Conservation (phyloP, 192 early-diverging fungal genomes). For the Mortierella antarctica region DNA sequence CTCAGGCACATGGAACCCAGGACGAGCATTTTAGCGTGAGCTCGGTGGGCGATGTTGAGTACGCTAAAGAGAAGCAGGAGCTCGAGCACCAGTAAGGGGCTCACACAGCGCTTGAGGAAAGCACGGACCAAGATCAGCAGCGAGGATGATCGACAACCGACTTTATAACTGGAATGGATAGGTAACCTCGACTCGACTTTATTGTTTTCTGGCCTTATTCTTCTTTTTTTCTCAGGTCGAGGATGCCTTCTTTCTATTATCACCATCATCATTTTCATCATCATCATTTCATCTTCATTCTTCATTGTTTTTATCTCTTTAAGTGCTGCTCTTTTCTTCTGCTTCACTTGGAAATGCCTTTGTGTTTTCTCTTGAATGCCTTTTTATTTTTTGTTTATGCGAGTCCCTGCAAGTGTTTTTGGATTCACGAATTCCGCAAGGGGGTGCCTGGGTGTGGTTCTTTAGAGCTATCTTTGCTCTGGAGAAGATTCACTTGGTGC, state of each 20-base stretch:
- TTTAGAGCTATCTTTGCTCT: not conserved
- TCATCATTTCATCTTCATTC: no score
- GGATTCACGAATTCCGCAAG: conserved; percentile 38
- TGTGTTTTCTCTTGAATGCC: not conserved
- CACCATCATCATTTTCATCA: no score
- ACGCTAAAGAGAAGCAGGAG: conserved; percentile 9
- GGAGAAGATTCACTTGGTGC: conserved; percentile 34
- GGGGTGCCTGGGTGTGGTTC: conserved; percentile 47
- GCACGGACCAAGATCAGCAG: not conserved
- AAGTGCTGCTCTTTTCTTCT: conserved; percentile 13
- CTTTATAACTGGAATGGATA: not conserved
- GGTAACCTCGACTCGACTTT: conserved; percentile 31
- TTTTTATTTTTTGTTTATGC: conserved; percentile 1
- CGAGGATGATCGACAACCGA: not conserved
- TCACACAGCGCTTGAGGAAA: not conserved
- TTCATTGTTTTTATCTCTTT: conserved; percentile 1
- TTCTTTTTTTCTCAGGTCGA: conserved; percentile 1
- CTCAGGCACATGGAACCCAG: conserved; percentile 3
- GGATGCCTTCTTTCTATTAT: not conserved
- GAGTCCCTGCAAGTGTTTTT: conserved; percentile 4
- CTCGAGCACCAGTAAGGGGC: no score
- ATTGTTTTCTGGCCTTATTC: not conserved
- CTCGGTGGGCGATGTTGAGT: conserved; percentile 22
- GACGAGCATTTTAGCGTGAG: conserved; percentile 9
- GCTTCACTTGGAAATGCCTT: not conserved